Evolutionary conservation across 805 yeast genomes (phyloP).

Genomic region (Saccharomycopsis babjevae): DNA sequence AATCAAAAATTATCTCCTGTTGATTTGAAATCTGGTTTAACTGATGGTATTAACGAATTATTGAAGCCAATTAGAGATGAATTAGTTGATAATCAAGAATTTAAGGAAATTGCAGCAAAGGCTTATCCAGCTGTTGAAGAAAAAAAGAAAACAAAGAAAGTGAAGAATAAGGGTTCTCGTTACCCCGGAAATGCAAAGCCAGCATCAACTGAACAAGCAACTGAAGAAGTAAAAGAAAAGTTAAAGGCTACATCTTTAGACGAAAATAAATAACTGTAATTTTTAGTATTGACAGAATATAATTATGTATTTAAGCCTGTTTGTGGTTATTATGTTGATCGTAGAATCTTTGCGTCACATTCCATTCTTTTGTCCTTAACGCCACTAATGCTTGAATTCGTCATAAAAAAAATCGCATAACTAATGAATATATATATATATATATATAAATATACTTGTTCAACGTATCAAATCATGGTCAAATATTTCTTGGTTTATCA

Average conservation of each 20-base stretch:
- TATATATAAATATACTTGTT: too few relatives aligned
- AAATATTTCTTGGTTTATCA: constrained; percentile 22
- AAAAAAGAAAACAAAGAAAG: constrained; percentile 59
- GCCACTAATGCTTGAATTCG: neutral
- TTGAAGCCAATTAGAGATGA: constrained; percentile 79
- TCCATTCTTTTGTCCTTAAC: too few relatives aligned
- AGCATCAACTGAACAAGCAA: constrained; percentile 21
- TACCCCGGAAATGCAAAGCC: constrained; percentile 52
- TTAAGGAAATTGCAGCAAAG: constrained; percentile 58
- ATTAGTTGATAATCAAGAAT: constrained; percentile 51
- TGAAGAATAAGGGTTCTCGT: constrained; percentile 77
- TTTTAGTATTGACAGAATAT: neutral
- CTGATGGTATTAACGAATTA: constrained; percentile 71
- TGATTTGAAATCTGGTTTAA: constrained; percentile 86
- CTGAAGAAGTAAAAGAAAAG: constrained; percentile 22
- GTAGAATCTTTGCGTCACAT: neutral
- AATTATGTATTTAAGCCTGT: neutral
- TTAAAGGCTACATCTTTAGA: constrained; percentile 21
- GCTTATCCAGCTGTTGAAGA: constrained; percentile 78
- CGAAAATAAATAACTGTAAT: neutral
- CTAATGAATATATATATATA: neutral
- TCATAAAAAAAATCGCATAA: neutral
- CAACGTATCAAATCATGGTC: neutral
- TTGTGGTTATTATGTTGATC: neutral
- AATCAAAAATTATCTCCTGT: constrained; percentile 77